Evolutionary conservation across 2,329 filamentous ascomycete species (phyloP).

Genomic region (Ophiostoma sp.): DNA sequence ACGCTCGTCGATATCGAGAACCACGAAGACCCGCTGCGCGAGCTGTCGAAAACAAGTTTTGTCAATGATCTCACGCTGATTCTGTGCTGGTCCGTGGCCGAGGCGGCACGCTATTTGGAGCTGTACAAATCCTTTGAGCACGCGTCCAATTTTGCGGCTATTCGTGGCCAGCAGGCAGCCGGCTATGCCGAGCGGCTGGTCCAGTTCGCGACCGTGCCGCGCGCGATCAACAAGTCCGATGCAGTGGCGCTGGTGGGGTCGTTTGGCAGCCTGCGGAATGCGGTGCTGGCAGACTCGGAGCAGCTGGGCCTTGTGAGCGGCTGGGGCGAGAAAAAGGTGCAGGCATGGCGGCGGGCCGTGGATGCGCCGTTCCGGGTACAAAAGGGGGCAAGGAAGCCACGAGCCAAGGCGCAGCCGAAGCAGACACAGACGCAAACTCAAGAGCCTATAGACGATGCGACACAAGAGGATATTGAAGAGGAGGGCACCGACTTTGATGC

Average conservation of each 20-base stretch:
- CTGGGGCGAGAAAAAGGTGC: slow-evolving; percentile 94
- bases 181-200: slow-evolving; percentile 81
- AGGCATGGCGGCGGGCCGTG: slow-evolving; percentile 74
- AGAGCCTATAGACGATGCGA: slow-evolving; percentile 20
- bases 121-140: slow-evolving; percentile 93
- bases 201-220: slow-evolving; percentile 86
- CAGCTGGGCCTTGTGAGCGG: slow-evolving; percentile 79
- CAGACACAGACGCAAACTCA: slow-evolving; percentile 15
- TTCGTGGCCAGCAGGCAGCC: slow-evolving; percentile 77
- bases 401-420: slow-evolving; percentile 23
- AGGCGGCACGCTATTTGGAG: slow-evolving; percentile 90
- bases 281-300: slow-evolving; percentile 81
- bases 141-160: slow-evolving; percentile 64
- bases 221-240: slow-evolving; percentile 91
- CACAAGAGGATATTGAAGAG: slow-evolving; percentile 1
- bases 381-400: slow-evolving; percentile 54
- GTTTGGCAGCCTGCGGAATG: slow-evolving; percentile 82
- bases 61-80: slow-evolving; percentile 91
- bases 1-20: slow-evolving; percentile 93
- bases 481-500: slow-evolving; percentile 19
- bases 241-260: slow-evolving; percentile 83
- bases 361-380: slow-evolving; percentile 78
- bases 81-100: slow-evolving; percentile 88
- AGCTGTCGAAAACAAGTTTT: slow-evolving; percentile 85
- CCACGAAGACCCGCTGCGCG: slow-evolving; percentile 82